Base-by-base conservation (phyloP, 768 basidiomycete species). In the Lactarius sp. region DNA sequence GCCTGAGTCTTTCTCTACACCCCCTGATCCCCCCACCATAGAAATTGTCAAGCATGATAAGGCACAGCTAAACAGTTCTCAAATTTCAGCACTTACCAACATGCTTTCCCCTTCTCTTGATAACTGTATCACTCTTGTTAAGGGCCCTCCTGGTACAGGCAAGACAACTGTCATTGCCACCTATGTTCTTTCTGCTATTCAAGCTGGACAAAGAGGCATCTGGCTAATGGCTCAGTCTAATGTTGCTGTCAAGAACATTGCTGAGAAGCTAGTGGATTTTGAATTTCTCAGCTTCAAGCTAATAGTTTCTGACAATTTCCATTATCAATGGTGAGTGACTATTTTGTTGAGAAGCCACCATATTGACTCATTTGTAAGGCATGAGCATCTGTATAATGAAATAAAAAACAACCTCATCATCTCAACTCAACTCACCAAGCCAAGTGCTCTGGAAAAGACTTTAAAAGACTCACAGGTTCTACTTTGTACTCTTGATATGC, bases 161-260 rank as follows among this genome's bases (percentile, higher is more conserved):
- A 74, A 74, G 60, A 74, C 73, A 1, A 70, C 71, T 14, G 72
- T 75, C 5, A 76, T 76, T 61, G 74, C 73, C 18, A 71, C 72
- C 16, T 74, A 62, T 70, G 74, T 75, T 3, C 42, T 65, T 3
- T 74, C 72, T 59, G 70, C 71, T 39, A 68, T 71, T 49, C 53
- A 65, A 37, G 72, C 70, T 60, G 70, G 66, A 4, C 46, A 44
- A 6, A 60, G 18, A n/a, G 74, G 87, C 0, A 84, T 92, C 13
- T 94, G 90, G 88, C 81, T 94, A 6, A 77, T 91, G 70, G 89
- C 92, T 39, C 88, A 94, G 70, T 88, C 87, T 16, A 94, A 94
- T 77, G 84, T 93, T 54, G 92, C 90, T 52, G 92, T 93, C 22
- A 92, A 91, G 73, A 93, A 94, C 68, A 92, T 94, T 75, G 91